Conservation (phyloP, 2,329 filamentous ascomycete species). For the Colletotrichum lentis region DNA sequence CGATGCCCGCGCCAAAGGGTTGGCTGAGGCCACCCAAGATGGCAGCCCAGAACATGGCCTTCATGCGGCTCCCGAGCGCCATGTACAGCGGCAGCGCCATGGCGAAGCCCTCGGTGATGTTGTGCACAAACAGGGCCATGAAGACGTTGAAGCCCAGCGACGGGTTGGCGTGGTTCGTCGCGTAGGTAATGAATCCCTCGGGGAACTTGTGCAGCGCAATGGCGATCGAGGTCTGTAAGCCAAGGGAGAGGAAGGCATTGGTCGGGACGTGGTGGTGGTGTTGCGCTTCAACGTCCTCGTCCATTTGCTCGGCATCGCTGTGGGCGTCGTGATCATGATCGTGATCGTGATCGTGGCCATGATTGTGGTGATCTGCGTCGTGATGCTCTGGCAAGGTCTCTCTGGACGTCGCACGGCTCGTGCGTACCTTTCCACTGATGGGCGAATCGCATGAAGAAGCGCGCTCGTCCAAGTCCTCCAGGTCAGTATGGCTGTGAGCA, state of each 20-base stretch:
- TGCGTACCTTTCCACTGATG: constrained; percentile 48
- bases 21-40: constrained; percentile 87
- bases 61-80: constrained; percentile 79
- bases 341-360: constrained; percentile 33
- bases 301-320: constrained; percentile 43
- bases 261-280: constrained; percentile 96
- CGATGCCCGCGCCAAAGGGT: constrained; percentile 83
- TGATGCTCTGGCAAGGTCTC: constrained; percentile 45
- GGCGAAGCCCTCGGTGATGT: constrained; percentile 96
- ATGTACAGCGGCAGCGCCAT: constrained; percentile 93
- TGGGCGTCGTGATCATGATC: constrained; percentile 39
- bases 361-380: constrained; percentile 41
- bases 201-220: constrained; percentile 97
- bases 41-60: constrained; percentile 85
- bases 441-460: constrained; percentile 44
- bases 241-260: constrained; percentile 92
- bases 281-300: constrained; percentile 57
- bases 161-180: constrained; percentile 95
- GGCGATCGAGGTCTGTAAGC: constrained; percentile 93
- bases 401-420: constrained; percentile 52
- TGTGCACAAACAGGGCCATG: constrained; percentile 95
- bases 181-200: constrained; percentile 88
- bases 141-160: constrained; percentile 90
- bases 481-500: constrained; percentile 41
- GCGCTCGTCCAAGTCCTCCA: constrained; percentile 45